Evolutionary conservation across 148 eudicot genomes (phyloP), one percentile per base, ranked within the genome.

Genomic region (Camellia lanceoleosa): DNA sequence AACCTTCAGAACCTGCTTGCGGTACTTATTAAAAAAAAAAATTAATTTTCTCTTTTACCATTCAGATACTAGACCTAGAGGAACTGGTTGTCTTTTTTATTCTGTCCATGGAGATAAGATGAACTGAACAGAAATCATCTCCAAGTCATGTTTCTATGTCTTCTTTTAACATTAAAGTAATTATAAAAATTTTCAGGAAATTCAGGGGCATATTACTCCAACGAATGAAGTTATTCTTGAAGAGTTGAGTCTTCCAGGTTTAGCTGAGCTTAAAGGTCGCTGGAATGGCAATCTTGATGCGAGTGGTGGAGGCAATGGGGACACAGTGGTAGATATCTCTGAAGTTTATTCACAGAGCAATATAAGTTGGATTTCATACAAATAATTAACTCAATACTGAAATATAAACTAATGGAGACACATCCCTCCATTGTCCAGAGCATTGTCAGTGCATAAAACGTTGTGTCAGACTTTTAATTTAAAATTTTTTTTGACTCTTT

Each of bases 251-350:
- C 95, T 96, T 82, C 99, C 99, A 41, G 99, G 97, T 80, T 91
- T 96, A 84, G 92, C 97, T 38, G 99, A 96, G 86, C 97, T 96
- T 65, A 94, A 90, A 88, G 99, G 99, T 80, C 90, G 87, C 69
- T 96, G 99, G 99, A 91, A 86, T 90, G 99, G 99, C 79, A 92
- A 96, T 87, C 91, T 96, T 79, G 99, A 96, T 88, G 99, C 99
- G 80, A 96, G 99, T 83, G 99, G 99, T 75, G 99, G 99, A 52
- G 99, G 99, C 84, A 96, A 96, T 86, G 99, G 98, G 76, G 99
- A 96, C 81, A 96, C 99, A 60, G 90, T 88, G 99, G 99, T 96
- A 91, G 16, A 51, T 87, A 69, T 56, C 12, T 77, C 19, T 83
- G 11, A 74, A 73, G 65, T 23, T 54, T 76, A 43, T 78, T 23